A percentile compares a stretch with the other conserved stretches of the same genome.
Conservation (phyloP, 2,329 filamentous ascomycete species). For the Fusarium avenaceum region DNA sequence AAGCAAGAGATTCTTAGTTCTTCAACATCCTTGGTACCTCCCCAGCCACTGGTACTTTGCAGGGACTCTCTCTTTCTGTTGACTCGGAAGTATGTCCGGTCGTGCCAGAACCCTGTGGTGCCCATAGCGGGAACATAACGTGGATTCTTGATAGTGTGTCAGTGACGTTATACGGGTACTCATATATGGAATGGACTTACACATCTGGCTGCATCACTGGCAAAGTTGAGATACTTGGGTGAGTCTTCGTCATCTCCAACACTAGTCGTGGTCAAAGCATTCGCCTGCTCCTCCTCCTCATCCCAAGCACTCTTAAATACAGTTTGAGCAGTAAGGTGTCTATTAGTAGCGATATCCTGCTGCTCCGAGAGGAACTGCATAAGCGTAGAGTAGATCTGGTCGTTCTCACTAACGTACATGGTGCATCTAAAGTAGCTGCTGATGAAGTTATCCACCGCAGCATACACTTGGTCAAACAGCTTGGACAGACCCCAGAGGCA, state of each 20-base stretch:
- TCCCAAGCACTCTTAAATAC: conserved; percentile 69
- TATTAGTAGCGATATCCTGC: conserved; percentile 64
- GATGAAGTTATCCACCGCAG: conserved; percentile 54
- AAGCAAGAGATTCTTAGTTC: conserved; percentile 68
- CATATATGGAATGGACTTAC: conserved; percentile 49
- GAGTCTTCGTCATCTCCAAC: conserved; percentile 57
- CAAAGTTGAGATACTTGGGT: conserved; percentile 68
- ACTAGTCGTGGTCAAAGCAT: conserved; percentile 52
- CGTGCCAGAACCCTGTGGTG: conserved; percentile 67
- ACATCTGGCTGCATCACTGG: conserved; percentile 67
- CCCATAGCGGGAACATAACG: conserved; percentile 69
- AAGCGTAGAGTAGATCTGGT: conserved; percentile 70
- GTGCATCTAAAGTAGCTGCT: conserved; percentile 64
- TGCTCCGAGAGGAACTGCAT: conserved; percentile 71
- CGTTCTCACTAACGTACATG: conserved; percentile 66
- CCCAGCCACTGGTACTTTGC: conserved; percentile 52
- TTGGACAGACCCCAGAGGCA: conserved; percentile 63
- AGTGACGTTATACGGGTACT: neutral
- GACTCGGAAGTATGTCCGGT: conserved; percentile 64
- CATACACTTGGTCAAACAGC: conserved; percentile 54
- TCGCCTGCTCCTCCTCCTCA: conserved; percentile 63
- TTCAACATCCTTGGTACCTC: conserved; percentile 65
- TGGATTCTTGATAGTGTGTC: conserved; percentile 56
- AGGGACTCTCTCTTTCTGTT: conserved; percentile 61
- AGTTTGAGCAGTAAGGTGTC: conserved; percentile 69